Evolutionary conservation across 148 eudicot genomes (phyloP).

Genomic region (Rheum nobile): DNA sequence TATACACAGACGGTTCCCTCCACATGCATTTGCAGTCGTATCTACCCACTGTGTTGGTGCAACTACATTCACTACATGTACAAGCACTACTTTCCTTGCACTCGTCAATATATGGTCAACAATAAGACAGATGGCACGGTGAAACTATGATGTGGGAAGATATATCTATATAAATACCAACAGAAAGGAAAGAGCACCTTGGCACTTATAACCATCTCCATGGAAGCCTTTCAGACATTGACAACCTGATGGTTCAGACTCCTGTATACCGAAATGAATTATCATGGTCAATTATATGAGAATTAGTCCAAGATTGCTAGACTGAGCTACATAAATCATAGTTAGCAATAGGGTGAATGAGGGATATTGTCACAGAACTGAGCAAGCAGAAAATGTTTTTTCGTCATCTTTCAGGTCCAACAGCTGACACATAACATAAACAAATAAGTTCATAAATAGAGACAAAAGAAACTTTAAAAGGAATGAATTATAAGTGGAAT

Average conservation of each 20-base stretch:
- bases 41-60: constrained; percentile 79
- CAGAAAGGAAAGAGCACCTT: constrained; percentile 28
- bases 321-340: too few species aligned
- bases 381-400: constrained; percentile 65
- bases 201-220: constrained; percentile 73
- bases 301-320: too few species aligned
- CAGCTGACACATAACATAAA: constrained; percentile 36
- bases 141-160: not conserved
- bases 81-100: constrained; percentile 50
- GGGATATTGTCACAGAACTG: constrained; percentile 25
- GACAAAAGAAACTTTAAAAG: not conserved
- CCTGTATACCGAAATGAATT: constrained; percentile 25
- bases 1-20: constrained; percentile 52
- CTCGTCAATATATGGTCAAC: too few species aligned
- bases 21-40: constrained; percentile 72
- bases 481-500: too few species aligned
- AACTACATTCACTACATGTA: constrained; percentile 61
- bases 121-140: not conserved
- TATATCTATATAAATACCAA: too few species aligned
- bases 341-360: too few species aligned
- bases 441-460: not conserved
- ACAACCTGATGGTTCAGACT: constrained; percentile 44
- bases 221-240: constrained; percentile 64
- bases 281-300: not conserved
- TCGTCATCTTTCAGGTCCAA: constrained; percentile 71